Evolutionary conservation across 1,284 basidiomycete species (phyloP), one percentile per base, ranked within the genome.

Genomic region (Farysia itapuensis): DNA sequence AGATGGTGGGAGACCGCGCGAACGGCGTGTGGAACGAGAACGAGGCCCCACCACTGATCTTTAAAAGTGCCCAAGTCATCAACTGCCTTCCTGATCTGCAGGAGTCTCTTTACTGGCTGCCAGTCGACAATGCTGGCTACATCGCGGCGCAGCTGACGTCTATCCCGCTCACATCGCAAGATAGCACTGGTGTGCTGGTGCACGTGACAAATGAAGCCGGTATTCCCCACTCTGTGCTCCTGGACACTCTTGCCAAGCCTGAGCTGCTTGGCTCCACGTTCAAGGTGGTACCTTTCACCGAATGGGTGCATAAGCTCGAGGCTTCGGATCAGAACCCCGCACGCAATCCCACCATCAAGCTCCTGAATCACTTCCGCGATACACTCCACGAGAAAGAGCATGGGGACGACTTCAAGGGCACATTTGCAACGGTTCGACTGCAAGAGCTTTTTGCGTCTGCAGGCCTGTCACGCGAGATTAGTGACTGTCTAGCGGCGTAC

Each of bases 261-360:
- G 72, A 79, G 15, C 77, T 83, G 11, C 80, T 81, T 40, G 88
- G 87, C 12, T 85, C 90, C 70, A 84, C 76, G 18, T 84, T 92
- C 60, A 86, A 91, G 66, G 82, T 86, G 26, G 87, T 90, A 20
- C 82, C 87, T 80, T 48, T 83, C 83, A 42, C 78, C 74, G 47
- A 81, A 80, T 68, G 86, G 83, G 67, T 84, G 12, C 70, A 78
- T 28, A 66, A 72, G 1, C 71, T 85, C 23, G 77, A 75, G 0
- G 67, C 70, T 26, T 80, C 78, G 14, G 78, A 81, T 26, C 64
- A 75, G 0, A 47, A 83, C 25, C 78, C 79, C n/a, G 70, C 42
- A 1, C 70, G 65, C 13, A 83, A 83, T 59, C 83, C 82, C 6
- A 80, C 80, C 3, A 78, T 81, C 51, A 83, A 83, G 73, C 72